phyloP scores from a whole-genome alignment of 2,329 filamentous ascomycete species.

The Xylaria multiplex region DNA sequence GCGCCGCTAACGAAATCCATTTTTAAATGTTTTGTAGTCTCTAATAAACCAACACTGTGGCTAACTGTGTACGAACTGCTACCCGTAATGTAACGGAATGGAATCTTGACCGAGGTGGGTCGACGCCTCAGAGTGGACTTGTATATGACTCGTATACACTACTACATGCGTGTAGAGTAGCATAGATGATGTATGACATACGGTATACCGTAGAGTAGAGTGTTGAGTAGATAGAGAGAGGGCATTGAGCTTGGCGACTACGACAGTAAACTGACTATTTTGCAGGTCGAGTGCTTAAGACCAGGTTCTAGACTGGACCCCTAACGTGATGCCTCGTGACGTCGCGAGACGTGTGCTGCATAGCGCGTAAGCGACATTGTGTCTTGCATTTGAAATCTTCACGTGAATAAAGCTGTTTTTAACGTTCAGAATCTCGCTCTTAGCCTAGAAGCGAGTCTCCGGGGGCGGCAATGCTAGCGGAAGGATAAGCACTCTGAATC shows the following conservation, averaged over 20 bases:
- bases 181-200: too few relatives aligned
- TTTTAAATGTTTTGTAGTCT: neutral
- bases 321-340: neutral
- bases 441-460: too few relatives aligned
- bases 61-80: conserved; percentile 1
- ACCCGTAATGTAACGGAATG: neutral
- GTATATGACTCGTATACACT: too few relatives aligned
- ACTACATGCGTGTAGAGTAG: too few relatives aligned
- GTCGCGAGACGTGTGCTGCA: neutral
- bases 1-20: neutral
- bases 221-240: neutral
- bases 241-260: neutral
- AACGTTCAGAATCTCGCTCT: too few relatives aligned
- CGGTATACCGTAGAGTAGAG: neutral
- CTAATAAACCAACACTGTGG: neutral
- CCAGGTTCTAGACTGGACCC: conserved; percentile 1
- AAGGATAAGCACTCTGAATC: neutral
- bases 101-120: neutral
- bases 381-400: neutral
- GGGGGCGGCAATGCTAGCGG: too few relatives aligned
- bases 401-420: neutral
- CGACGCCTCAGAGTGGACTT: too few relatives aligned
- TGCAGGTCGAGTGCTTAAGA: neutral
- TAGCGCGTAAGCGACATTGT: neutral
- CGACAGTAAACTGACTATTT: neutral